A percentile compares a stretch with the other conserved stretches of the same genome.
phyloP scores from a whole-genome alignment of 768 basidiomycete species.

The Russula compacta region DNA sequence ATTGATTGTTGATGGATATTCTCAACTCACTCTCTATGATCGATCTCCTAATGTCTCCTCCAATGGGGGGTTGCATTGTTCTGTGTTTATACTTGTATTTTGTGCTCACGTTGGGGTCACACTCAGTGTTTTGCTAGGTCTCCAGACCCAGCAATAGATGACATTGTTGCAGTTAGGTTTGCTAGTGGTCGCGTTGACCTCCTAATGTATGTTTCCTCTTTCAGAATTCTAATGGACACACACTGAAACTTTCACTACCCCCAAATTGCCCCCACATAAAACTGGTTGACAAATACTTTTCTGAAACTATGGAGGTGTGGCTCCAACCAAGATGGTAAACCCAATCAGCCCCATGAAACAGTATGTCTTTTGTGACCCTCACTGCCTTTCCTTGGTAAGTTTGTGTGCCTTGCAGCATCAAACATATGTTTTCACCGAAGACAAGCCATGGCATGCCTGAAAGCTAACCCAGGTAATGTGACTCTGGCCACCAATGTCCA shows the following conservation, averaged over 20 bases:
- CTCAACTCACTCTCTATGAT: too few relatives aligned
- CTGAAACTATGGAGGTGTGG: conserved; percentile 16
- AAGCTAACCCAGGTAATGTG: conserved; percentile 55
- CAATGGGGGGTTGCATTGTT: too few relatives aligned
- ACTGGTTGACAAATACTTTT: not conserved
- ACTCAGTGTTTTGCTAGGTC: too few relatives aligned
- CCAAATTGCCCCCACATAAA: not conserved
- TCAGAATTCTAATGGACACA: not conserved
- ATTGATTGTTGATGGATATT: too few relatives aligned
- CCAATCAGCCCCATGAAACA: conserved; percentile 60
- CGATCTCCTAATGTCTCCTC: too few relatives aligned
- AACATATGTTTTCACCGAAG: conserved; percentile 33
- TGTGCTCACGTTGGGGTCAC: too few relatives aligned
- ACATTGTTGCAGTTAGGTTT: too few relatives aligned
- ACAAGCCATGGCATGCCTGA: conserved; percentile 57
- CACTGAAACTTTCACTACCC: not conserved
- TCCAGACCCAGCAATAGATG: too few relatives aligned
- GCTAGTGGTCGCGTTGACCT: too few relatives aligned
- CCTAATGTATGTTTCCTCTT: too few relatives aligned
- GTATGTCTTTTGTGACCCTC: conserved; percentile 40
- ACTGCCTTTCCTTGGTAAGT: conserved; percentile 47
- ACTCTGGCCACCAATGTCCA: conserved; percentile 70
- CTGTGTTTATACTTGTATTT: too few relatives aligned
- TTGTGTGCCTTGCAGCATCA: conserved; percentile 37
- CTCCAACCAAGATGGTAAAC: conserved; percentile 49